Percentiles rank a stretch among this genome's conserved stretches.
Evolutionary conservation across 768 basidiomycete species (phyloP).

Genomic region (Hericium coralloides): DNA sequence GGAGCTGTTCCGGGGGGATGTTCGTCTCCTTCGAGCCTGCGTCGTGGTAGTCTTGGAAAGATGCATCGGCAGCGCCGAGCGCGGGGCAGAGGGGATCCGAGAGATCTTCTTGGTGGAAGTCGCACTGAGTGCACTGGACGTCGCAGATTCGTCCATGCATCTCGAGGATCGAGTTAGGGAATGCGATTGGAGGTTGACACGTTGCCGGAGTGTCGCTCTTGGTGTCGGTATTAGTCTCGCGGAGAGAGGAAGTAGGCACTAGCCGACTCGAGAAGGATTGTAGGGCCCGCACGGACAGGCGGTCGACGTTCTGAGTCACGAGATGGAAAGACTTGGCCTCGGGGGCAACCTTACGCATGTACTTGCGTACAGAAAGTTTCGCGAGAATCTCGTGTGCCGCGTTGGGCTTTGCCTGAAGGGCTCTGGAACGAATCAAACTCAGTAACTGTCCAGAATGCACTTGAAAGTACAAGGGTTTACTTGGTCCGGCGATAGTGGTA

Average conservation of each 20-base stretch:
- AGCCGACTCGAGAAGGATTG: too few relatives aligned
- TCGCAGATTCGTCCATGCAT: constrained; percentile 59
- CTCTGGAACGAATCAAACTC: constrained; percentile 3
- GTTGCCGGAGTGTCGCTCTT: background rate
- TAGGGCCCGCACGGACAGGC: background rate
- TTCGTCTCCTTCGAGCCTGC: constrained; percentile 3
- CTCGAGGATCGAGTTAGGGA: constrained; percentile 23
- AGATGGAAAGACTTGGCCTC: background rate
- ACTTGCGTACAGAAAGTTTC: constrained; percentile 1
- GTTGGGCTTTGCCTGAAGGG: constrained; percentile 10
- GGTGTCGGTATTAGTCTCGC: background rate
- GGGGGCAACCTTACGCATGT: background rate
- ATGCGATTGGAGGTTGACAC: background rate
- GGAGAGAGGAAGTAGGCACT: too few relatives aligned
- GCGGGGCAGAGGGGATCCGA: constrained; percentile 29
- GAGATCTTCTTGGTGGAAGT: constrained; percentile 32
- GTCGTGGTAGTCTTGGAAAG: constrained; percentile 16
- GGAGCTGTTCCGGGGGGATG: constrained; percentile 24
- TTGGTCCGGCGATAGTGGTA: constrained; percentile 8
- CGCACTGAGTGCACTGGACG: constrained; percentile 42
- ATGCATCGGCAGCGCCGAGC: constrained; percentile 11
- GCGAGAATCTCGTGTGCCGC: constrained; percentile 19
- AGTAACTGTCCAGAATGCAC: too few relatives aligned
- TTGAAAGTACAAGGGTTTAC: constrained; percentile 1
- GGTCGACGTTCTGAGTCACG: constrained; percentile 4